Evolutionary conservation across 208 protist species (phyloP).

Genomic region (Plasmodiophora brassicae): DNA sequence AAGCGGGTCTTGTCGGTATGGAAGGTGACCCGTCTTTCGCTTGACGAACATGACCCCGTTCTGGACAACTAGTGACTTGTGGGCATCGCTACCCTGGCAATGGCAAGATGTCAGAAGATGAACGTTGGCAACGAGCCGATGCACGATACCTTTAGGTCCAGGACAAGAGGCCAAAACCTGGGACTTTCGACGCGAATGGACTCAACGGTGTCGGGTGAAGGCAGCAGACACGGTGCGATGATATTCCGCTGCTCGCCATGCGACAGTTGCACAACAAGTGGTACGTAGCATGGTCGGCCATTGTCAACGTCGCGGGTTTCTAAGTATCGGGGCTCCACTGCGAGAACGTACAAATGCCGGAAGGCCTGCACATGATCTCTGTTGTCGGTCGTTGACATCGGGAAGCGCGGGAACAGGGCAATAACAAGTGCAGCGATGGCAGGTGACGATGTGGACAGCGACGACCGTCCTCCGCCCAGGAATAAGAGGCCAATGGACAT

Average conservation of each 20-base stretch:
- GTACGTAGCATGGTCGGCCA: conserved; percentile 52
- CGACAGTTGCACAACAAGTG: neutral
- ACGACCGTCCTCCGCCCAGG: conserved; percentile 69
- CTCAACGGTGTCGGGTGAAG: neutral
- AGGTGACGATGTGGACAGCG: conserved; percentile 67
- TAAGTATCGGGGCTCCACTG: conserved; percentile 77
- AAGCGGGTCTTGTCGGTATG: neutral
- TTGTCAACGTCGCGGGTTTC: conserved; percentile 81
- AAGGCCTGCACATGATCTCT: conserved; percentile 73
- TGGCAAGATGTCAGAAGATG: too few relatives aligned
- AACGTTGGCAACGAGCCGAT: too few relatives aligned
- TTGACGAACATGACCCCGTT: neutral
- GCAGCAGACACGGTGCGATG: conserved; percentile 43
- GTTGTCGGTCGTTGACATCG: conserved; percentile 76
- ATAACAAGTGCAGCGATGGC: conserved; percentile 81
- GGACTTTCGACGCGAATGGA: conserved; percentile 11
- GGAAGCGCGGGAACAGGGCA: conserved; percentile 84
- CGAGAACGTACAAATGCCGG: conserved; percentile 86
- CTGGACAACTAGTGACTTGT: too few relatives aligned
- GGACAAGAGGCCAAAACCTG: conserved; percentile 25
- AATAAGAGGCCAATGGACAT: conserved; percentile 89
- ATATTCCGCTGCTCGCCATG: neutral
- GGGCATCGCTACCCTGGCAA: too few relatives aligned
- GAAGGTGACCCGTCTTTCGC: neutral
- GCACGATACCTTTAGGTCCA: conserved; percentile 17